Evolutionary conservation across 352 stramenopile genomes (phyloP).

Genomic region (Globisporangium takayamanum): DNA sequence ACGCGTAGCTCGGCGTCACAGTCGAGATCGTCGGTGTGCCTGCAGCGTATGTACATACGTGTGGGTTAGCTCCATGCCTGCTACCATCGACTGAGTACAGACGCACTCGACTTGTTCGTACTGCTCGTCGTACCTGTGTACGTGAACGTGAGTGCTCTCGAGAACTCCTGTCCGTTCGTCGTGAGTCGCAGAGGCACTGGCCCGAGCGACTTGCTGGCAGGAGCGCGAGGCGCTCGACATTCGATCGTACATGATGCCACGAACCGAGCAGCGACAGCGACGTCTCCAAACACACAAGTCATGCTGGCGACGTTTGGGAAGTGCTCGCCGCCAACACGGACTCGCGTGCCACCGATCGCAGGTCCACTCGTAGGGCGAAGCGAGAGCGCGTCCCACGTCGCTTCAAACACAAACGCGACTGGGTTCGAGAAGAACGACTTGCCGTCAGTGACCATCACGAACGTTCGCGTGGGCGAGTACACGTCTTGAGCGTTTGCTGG

Average conservation of each 20-base stretch:
- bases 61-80: not conserved
- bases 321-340: conserved; percentile 26
- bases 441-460: conserved; percentile 53
- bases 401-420: conserved; percentile 42
- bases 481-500: conserved; percentile 18
- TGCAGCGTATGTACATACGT: conserved; percentile 11
- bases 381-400: conserved; percentile 22
- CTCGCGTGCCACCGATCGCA: conserved; percentile 23
- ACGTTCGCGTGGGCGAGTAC: conserved; percentile 21
- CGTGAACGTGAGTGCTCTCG: conserved; percentile 23
- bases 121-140: conserved; percentile 36
- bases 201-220: not conserved
- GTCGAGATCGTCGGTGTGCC: conserved; percentile 27
- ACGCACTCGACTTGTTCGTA: no score
- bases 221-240: conserved; percentile 17
- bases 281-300: conserved; percentile 31
- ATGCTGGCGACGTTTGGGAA: conserved; percentile 26
- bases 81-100: no score
- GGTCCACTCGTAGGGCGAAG: conserved; percentile 24
- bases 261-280: conserved; percentile 14
- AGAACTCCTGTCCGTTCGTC: conserved; percentile 54
- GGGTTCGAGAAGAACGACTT: conserved; percentile 56
- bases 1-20: conserved; percentile 22
- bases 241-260: conserved; percentile 20
- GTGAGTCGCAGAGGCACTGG: conserved; percentile 37